phyloP scores from a whole-genome alignment of 1,284 basidiomycete genomes.

The Pascua guehoae region DNA sequence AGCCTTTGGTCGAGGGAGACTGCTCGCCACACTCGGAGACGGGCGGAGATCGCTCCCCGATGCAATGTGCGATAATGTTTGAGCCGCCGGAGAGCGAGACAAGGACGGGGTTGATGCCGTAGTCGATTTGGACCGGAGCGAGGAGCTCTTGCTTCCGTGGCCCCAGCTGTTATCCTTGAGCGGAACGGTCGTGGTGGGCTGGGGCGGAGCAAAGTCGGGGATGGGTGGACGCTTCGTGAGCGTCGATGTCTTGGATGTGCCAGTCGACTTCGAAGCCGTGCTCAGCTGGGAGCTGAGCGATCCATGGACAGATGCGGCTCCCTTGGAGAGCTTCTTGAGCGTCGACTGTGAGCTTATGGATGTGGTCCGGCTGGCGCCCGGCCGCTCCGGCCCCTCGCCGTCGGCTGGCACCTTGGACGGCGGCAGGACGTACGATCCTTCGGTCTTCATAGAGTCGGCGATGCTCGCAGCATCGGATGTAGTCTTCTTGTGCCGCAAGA shows the following conservation, averaged over 20 bases:
- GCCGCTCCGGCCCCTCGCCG: not conserved
- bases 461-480: not conserved
- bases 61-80: too few relatives aligned
- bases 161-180: slow-evolving; percentile 14
- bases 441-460: not conserved
- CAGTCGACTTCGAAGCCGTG: not conserved
- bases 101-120: not conserved
- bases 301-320: too few relatives aligned
- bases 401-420: not conserved
- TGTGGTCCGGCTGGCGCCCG: not conserved
- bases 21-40: too few relatives aligned
- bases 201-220: slow-evolving; percentile 9
- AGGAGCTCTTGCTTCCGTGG: not conserved
- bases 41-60: too few relatives aligned
- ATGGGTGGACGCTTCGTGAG: not conserved
- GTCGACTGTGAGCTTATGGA: not conserved
- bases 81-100: slow-evolving; percentile 1
- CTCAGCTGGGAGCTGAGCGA: not conserved
- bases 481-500: slow-evolving; percentile 7
- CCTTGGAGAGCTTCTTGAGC: not conserved
- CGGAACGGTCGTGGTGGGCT: slow-evolving; percentile 5
- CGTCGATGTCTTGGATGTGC: slow-evolving; percentile 1
- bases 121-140: not conserved
- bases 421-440: slow-evolving; percentile 1
- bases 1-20: too few relatives aligned